A percentile compares a stretch with the other conserved stretches of the same genome.
Evolutionary conservation across 148 eudicot species (phyloP).

Genomic region (Nepenthes mirabilis): DNA sequence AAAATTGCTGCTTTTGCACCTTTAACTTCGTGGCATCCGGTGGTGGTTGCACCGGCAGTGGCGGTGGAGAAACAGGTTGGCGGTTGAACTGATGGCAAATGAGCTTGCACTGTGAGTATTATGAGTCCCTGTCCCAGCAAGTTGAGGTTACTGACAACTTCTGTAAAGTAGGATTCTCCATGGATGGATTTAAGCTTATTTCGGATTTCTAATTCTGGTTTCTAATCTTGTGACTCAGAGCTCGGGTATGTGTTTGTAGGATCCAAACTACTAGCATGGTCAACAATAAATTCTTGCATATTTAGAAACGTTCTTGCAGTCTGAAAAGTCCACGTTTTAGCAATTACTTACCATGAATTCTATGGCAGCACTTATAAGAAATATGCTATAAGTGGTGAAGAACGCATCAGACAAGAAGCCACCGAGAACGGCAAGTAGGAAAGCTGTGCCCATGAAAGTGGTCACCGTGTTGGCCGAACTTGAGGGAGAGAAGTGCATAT

Average conservation of each 20-base stretch:
- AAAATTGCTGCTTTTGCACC: conserved; percentile 31
- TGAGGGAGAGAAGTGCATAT: conserved; percentile 75
- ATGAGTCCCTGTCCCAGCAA: conserved; percentile 54
- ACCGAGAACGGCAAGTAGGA: conserved; percentile 79
- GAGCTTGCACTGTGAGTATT: conserved; percentile 69
- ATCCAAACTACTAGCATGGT: no score
- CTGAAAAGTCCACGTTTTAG: neutral
- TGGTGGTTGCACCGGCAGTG: neutral
- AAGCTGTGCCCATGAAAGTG: conserved; percentile 88
- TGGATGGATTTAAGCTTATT: no score
- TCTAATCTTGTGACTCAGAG: no score
- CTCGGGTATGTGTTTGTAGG: no score
- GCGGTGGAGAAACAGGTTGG: conserved; percentile 24
- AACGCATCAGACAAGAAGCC: conserved; percentile 80
- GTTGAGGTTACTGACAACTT: conserved; percentile 3
- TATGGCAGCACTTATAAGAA: conserved; percentile 47
- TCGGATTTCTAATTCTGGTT: no score
- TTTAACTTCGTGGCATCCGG: conserved; percentile 22
- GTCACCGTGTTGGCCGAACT: conserved; percentile 68
- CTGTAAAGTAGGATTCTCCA: no score
- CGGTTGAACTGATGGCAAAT: conserved; percentile 28
- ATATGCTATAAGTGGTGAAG: conserved; percentile 57
- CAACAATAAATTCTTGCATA: no score
- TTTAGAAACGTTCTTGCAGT: no score
- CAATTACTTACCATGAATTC: conserved; percentile 52